Base-by-base conservation (phyloP, 805 yeast species). In the Monosporozyma aerobia region DNA sequence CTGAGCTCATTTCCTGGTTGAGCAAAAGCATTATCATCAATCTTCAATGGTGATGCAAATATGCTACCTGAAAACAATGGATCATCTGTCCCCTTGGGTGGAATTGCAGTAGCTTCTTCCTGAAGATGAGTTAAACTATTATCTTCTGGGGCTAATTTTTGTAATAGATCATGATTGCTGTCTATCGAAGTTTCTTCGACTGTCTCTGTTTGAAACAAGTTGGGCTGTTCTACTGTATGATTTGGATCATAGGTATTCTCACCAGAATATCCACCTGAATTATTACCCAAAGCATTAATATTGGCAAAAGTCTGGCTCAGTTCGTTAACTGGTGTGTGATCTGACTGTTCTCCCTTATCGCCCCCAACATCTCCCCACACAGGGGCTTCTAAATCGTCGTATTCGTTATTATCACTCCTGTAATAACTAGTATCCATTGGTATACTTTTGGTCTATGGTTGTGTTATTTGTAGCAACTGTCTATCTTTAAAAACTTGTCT, bases 81-180 rank as follows among this genome's bases (percentile, higher is more conserved):
- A 39, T 68, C 75, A 43, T 64, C 65, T 3, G 43, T 40, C 16
- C 45, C 45, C 30, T 23, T 43, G 10, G 45, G 45, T 4, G 13
- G 11, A 14, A 35, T 13, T 13, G 16, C n/a, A 37, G 48, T 44
- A 13, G 68, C 67, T 3, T 70, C 72, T 35, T 64, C 63, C 6
- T 78, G 72, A 44, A 82, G 68, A 16, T 77, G 73, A 1, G 77
- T 69, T 29, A 81, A 53, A 10, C 78, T 69, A 46, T 61, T 64
- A 45, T 56, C 60, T 25, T 63, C 63, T 14, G 71, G 70, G 3
- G 67, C 69, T 39, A 67, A 41, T 9, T 56, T 53, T 14, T 51
- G 51, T 9, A 53, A 43, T 9, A 57, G 27, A 5, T 48, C 43
- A 14, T 57, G 48, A 16, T 32, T 23, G 30, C 14, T 22, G 7